These are phyloP conservation scores for Plantago coronopus DNA, from an alignment of 305 asterid genomes.

Conservation along the genomic window DNA sequence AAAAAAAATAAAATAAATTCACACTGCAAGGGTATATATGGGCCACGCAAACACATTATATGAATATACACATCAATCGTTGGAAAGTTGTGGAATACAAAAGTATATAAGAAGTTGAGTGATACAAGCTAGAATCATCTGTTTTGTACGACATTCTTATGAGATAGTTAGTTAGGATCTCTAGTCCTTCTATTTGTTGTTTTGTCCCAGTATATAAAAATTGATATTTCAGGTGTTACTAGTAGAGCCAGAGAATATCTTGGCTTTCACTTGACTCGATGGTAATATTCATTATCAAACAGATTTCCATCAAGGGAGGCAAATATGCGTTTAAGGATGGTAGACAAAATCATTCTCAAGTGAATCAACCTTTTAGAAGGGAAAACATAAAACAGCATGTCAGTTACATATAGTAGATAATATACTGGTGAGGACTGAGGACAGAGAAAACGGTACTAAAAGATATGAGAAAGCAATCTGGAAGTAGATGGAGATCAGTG, in stretches of 20 bases:
- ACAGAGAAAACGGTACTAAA: background rate
- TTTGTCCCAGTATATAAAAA: background rate
- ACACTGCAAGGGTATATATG: background rate
- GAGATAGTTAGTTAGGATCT: too few relatives aligned
- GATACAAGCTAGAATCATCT: too few relatives aligned
- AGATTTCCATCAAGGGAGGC: background rate
- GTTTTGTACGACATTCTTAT: too few relatives aligned
- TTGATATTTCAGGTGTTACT: background rate
- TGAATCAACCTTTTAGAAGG: background rate
- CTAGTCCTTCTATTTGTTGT: background rate
- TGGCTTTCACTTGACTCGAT: background rate
- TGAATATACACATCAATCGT: too few relatives aligned
- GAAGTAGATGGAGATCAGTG: slow-evolving; percentile 15
- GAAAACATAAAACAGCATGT: background rate
- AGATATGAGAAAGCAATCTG: background rate
- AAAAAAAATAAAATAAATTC: background rate
- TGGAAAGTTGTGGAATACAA: too few relatives aligned
- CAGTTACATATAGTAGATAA: too few relatives aligned
- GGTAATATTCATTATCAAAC: background rate
- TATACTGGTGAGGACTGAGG: background rate
- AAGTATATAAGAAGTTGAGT: too few relatives aligned
- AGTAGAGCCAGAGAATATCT: background rate
- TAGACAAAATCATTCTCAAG: background rate
- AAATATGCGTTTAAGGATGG: background rate
- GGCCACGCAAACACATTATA: too few relatives aligned